Percentiles rank a stretch among this genome's conserved stretches.
Conservation (phyloP, 805 yeast genomes). For the Wickerhamiella alocasiicola region DNA sequence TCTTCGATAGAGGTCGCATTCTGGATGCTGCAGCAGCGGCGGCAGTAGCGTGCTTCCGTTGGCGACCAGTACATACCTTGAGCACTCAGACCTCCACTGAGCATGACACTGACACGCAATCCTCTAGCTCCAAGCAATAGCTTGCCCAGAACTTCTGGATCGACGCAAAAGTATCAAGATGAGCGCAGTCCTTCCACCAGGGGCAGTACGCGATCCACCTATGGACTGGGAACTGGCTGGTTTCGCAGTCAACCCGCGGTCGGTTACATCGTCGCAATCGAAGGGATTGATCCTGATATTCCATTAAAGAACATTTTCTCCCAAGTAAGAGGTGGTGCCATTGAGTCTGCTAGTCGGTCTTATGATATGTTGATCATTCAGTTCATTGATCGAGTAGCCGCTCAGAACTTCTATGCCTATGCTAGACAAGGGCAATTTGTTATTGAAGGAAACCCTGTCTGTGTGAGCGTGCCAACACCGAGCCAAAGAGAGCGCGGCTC, state of each 20-base stretch:
- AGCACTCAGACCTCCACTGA: neutral
- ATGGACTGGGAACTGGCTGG: neutral
- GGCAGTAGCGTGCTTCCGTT: no score
- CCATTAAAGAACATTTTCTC: conserved; percentile 13
- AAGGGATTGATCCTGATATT: conserved; percentile 4
- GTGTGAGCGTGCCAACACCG: neutral
- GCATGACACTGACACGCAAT: neutral
- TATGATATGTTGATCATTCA: conserved; percentile 5
- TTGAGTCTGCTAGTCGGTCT: conserved; percentile 9
- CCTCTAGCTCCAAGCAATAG: conserved; percentile 1
- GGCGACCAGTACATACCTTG: no score
- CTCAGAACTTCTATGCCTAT: conserved; percentile 7
- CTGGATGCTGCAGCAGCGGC: no score
- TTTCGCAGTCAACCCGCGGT: neutral
- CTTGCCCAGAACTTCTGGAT: neutral
- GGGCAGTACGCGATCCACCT: neutral
- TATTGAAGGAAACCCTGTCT: conserved; percentile 4
- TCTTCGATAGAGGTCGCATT: no score
- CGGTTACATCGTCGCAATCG: neutral
- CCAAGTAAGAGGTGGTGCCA: conserved; percentile 20
- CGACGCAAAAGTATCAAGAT: neutral
- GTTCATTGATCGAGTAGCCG: conserved; percentile 7
- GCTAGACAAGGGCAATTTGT: conserved; percentile 10
- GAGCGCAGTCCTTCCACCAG: neutral
- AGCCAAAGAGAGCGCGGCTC: neutral